Evolutionary conservation across 2,329 filamentous ascomycete genomes (phyloP), one percentile per base, ranked within the genome.

Genomic region (Aspergillus clavatus): DNA sequence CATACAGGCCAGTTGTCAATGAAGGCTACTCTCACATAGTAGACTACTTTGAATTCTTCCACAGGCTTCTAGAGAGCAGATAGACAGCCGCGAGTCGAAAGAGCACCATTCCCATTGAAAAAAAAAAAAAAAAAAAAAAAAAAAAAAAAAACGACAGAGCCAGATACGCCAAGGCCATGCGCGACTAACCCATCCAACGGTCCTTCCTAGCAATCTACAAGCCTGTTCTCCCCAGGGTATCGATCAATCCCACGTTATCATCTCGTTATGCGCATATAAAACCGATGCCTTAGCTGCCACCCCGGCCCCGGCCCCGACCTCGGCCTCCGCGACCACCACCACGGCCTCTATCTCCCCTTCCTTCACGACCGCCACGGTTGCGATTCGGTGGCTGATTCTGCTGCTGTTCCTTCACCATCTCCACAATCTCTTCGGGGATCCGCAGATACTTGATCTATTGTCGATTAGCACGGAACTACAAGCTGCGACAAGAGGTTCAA

Each of bases 381-480:
- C 71, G 69, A 49, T 65, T 63, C 35, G 65, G 61, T 38, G 67
- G 55, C 60, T 88, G 83, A 52, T 78, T 79, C 63, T 87, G 85
- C 69, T 97, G 91, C 64, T 93, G 87, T 57, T 97, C 91, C 76
- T 89, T 95, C 19, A 93, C 90, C 29, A 89, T 71, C 54, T 97
- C 91, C 71, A 98, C 87, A 51, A 98, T 94, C 69, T 97, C 91
- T 71, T 98, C 91, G 42, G 91, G 89, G 3, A 98, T 88, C 59
- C 91, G 84, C 24, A 98, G 81, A 72, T 95, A 98, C 77, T 98
- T 98, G 74, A 98, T 98, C 93, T 96, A 63, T 43, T 31, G 19
- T 12, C 10, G 36, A 33, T 52, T 23, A 51, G 43, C 40, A 28
- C 19, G 29, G 36, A 22, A 16, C 37, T 6, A 39, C 29, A 36